A percentile compares a stretch with the other conserved stretches of the same genome.
Evolutionary conservation across 305 asterid species (phyloP).

Genomic region (Solanum hybrid): DNA sequence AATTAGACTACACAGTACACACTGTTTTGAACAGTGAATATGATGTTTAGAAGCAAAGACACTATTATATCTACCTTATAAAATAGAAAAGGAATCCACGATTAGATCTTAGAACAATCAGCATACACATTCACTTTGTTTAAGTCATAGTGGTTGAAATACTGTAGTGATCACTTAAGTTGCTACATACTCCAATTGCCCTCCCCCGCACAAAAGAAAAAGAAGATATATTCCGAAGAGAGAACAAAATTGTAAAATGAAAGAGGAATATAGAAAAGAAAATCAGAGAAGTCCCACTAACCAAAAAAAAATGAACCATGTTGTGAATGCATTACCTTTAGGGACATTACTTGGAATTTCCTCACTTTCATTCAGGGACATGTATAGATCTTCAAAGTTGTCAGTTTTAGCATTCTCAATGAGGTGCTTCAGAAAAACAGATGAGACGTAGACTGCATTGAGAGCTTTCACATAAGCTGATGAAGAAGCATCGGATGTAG

Average conservation of each 20-base stretch:
- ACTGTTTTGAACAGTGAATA: background rate
- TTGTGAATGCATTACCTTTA: slow-evolving; percentile 38
- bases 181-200: background rate
- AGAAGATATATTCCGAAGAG: background rate
- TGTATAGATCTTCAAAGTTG: slow-evolving; percentile 66
- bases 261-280: background rate
- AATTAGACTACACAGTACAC: background rate
- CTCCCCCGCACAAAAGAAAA: background rate
- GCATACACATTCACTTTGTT: background rate
- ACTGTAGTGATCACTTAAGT: background rate
- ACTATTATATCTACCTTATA: background rate
- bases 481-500: slow-evolving; percentile 50
- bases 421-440: slow-evolving; percentile 77
- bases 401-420: slow-evolving; percentile 68
- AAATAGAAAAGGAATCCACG: background rate
- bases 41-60: background rate
- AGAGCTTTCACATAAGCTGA: slow-evolving; percentile 60
- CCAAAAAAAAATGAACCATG: background rate
- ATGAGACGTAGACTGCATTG: slow-evolving; percentile 73
- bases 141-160: background rate
- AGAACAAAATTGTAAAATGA: background rate
- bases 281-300: background rate
- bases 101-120: background rate
- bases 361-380: slow-evolving; percentile 64
- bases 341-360: slow-evolving; percentile 45